Evolutionary conservation across 345 rosid species (phyloP).

Genomic region (Euclidium syriacum): DNA sequence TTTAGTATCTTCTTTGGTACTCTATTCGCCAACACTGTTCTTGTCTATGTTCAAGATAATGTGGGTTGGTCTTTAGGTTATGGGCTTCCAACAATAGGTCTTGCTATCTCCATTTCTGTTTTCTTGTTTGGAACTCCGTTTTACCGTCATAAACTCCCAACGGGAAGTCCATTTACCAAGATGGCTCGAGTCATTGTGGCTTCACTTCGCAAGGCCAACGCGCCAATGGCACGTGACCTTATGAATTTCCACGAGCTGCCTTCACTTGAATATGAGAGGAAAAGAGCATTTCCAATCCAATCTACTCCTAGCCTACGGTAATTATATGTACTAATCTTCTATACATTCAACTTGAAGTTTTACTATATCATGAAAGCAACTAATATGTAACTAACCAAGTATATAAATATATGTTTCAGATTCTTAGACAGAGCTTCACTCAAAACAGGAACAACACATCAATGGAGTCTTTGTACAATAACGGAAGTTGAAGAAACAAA

Average conservation of each 20-base stretch:
- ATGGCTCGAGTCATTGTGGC: constrained; percentile 78
- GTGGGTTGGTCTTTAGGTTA: constrained; percentile 86
- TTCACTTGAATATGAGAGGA: constrained; percentile 40
- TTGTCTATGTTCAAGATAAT: constrained; percentile 84
- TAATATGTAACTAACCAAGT: background rate
- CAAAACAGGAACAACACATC: constrained; percentile 41
- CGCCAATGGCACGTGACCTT: constrained; percentile 39
- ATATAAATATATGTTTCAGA: constrained; percentile 34
- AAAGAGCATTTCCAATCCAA: constrained; percentile 56
- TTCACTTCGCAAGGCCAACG: constrained; percentile 52
- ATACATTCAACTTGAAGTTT: too few relatives aligned
- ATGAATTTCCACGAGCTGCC: constrained; percentile 55
- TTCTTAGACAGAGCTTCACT: constrained; percentile 68
- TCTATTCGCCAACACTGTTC: constrained; percentile 73
- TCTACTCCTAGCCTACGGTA: constrained; percentile 57
- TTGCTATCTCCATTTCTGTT: constrained; percentile 45
- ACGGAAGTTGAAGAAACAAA: constrained; percentile 97
- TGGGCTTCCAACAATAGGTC: constrained; percentile 72
- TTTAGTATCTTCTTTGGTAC: constrained; percentile 87
- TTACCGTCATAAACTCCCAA: constrained; percentile 64
- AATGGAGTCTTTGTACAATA: constrained; percentile 66
- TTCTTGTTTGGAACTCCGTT: constrained; percentile 68
- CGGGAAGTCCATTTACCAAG: constrained; percentile 69
- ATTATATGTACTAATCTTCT: too few relatives aligned
- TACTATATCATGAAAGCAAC: too few relatives aligned